phyloP scores from a whole-genome alignment of 2,329 filamentous ascomycete species.

The Scedosporium apiospermum region DNA sequence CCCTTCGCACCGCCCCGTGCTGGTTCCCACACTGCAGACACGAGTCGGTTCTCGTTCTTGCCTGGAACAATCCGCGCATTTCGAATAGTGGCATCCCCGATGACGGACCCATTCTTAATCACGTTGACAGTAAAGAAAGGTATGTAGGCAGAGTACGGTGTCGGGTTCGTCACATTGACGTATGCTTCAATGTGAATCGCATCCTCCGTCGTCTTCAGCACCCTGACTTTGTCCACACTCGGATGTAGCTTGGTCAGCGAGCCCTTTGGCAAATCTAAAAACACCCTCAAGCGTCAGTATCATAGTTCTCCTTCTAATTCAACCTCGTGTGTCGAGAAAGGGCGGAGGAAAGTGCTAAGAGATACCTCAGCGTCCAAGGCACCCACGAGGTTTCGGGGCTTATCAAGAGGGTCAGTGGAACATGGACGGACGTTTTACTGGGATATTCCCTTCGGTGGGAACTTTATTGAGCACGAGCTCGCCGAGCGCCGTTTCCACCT shows the following conservation, averaged over 20 bases:
- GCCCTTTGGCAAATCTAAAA: conserved; percentile 48
- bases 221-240: conserved; percentile 59
- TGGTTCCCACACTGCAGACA: conserved; percentile 70
- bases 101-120: conserved; percentile 58
- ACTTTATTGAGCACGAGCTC: conserved; percentile 72
- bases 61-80: conserved; percentile 58
- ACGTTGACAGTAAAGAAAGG: conserved; percentile 73
- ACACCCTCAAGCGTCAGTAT: conserved; percentile 21
- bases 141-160: conserved; percentile 72
- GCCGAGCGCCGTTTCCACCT: conserved; percentile 73
- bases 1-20: conserved; percentile 49
- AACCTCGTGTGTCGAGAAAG: conserved; percentile 2
- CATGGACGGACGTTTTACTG: conserved; percentile 84
- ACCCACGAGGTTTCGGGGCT: conserved; percentile 1
- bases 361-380: conserved; percentile 3
- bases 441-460: conserved; percentile 75
- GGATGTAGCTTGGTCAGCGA: conserved; percentile 39
- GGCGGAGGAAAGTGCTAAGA: conserved; percentile 3
- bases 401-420: conserved; percentile 19
- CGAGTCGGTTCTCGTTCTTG: conserved; percentile 58
- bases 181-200: conserved; percentile 62
- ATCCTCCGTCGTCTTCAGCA: conserved; percentile 62
- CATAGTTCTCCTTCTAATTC: neutral
- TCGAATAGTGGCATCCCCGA: conserved; percentile 65
- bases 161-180: conserved; percentile 85